Evolutionary conservation across 2,329 filamentous ascomycete genomes (phyloP).

Genomic region (Penicillium sp.): DNA sequence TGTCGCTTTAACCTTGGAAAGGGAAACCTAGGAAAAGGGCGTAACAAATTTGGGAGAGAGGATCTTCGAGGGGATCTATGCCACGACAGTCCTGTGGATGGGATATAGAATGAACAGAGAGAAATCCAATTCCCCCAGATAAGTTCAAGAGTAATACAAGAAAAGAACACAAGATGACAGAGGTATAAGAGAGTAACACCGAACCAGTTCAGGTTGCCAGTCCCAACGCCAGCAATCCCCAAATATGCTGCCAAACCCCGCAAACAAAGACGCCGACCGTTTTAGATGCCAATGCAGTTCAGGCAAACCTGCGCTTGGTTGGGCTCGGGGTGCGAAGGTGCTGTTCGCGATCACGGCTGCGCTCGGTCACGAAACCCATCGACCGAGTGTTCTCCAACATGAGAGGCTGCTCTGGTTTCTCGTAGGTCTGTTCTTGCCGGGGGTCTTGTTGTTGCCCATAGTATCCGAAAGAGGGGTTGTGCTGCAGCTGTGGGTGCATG

Average conservation of each 20-base stretch:
- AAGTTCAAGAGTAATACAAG: constrained; percentile 13
- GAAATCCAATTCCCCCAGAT: background rate
- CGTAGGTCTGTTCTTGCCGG: constrained; percentile 19
- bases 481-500: constrained; percentile 29
- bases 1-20: background rate
- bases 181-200: constrained; percentile 13
- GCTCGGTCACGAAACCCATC: constrained; percentile 34
- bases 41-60: background rate
- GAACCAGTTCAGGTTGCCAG: background rate
- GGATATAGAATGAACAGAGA: background rate
- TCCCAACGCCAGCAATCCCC: background rate
- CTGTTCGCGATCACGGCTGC: constrained; percentile 32
- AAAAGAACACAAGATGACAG: constrained; percentile 10
- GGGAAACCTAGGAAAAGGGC: background rate
- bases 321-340: constrained; percentile 43
- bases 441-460: constrained; percentile 19
- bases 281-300: constrained; percentile 5
- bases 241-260: constrained; percentile 5
- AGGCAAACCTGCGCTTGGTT: constrained; percentile 31
- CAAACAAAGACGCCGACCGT: constrained; percentile 9
- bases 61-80: background rate
- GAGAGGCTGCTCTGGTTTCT: constrained; percentile 31
- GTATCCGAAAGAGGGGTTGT: constrained; percentile 30
- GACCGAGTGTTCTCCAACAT: constrained; percentile 34
- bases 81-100: background rate